Evolutionary conservation across 345 rosid species (phyloP), one percentile per base, ranked within the genome.

Genomic region (Chamaenerion angustifolium): DNA sequence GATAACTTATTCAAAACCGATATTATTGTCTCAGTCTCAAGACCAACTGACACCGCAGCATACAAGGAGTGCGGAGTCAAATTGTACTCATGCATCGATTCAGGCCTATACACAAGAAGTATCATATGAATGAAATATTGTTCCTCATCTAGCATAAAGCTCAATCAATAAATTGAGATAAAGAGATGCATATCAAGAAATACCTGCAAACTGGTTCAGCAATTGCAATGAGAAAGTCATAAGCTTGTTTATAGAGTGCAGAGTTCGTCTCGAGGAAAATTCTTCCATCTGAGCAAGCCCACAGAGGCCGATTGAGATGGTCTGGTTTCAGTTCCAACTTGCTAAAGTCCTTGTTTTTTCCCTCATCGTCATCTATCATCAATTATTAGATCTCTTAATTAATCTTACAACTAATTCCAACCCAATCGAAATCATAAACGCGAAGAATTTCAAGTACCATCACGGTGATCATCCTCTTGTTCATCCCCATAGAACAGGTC

Each of bases 151-250:
- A 49, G 16, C 41, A 31, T 13, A 4, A 13, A 3, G 35, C 56
- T 6, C 7, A 8, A 4, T 27, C 12, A 12, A 23, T 0, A 1
- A 10, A 49, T 8, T 45, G 48, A 45, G 17, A 3, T 50, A 14
- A 8, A 2, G 16, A 10, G 12, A 11, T 19, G 10, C 16, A 49
- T 5, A 4, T 4, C 1, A 3, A 49, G 35, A 19, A 25, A 25
- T 49, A 90, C 98, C 98, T 92, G 93, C 98, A 92, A 72, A 87
- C 96, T 0, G 98, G 98, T 64, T 92, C 98, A 5, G 98, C 96
- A 16, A 92, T 87, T 40, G 98, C 95, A 42, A 92, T 87, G 42
- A 92, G 96, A 40, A 92, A 87, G 67, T 92, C 98, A 45, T 80
- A 92, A 8, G 98, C 96, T 72, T 92, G 98, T 55, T 84, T 92